Conservation (phyloP, 2,329 filamentous ascomycete genomes). For the Sporothrix globosa region DNA sequence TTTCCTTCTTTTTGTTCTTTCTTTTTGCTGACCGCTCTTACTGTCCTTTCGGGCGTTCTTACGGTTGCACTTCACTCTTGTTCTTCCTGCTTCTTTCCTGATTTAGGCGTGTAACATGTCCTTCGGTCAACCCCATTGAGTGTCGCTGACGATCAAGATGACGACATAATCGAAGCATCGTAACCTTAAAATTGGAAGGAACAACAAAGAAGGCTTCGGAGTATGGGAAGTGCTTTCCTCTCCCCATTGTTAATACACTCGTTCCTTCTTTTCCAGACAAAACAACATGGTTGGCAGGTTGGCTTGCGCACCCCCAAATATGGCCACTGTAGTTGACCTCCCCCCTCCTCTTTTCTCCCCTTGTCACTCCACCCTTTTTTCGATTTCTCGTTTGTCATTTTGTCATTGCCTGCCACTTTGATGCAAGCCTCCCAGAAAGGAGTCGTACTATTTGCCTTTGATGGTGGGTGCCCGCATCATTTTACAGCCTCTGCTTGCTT, state of each 20-base stretch:
- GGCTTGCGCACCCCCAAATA: not conserved
- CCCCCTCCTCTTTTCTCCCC: not conserved
- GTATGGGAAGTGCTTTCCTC: not conserved
- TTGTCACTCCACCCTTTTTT: not conserved
- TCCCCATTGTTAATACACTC: not conserved
- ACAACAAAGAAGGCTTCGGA: not conserved
- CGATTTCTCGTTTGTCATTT: conserved; percentile 12
- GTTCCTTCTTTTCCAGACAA: conserved; percentile 9
- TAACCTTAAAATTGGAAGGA: not conserved
- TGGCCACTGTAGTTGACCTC: not conserved
- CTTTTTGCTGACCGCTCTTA: not conserved
- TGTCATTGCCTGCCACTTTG: not conserved
- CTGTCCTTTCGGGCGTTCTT: not conserved
- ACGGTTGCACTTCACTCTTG: not conserved
- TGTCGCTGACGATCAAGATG: conserved; percentile 20
- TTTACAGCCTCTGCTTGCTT: not conserved
- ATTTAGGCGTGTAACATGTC: not conserved
- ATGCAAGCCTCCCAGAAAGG: conserved; percentile 7
- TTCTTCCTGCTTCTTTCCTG: not conserved
- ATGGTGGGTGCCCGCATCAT: not conserved
- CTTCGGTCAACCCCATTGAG: conserved; percentile 18
- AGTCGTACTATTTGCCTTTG: not conserved
- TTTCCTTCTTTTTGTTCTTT: not conserved
- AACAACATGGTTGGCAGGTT: not conserved
- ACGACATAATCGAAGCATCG: conserved; percentile 6